phyloP scores from a whole-genome alignment of 441 rosid genomes.

The Pelargonium myrrhifolium region DNA sequence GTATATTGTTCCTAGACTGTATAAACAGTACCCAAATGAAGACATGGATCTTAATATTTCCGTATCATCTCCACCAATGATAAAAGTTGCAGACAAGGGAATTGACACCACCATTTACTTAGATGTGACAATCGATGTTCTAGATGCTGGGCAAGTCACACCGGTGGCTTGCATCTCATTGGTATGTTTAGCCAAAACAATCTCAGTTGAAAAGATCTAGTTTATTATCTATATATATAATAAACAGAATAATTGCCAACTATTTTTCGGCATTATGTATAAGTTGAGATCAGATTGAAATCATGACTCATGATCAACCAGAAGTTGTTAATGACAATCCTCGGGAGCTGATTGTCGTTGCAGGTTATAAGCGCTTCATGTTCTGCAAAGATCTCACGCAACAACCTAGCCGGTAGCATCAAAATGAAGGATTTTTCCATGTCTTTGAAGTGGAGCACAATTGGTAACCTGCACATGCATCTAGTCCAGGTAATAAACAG shows the following conservation, averaged over 20 bases:
- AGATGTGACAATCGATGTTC: slow-evolving; percentile 46
- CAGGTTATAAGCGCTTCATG: slow-evolving; percentile 54
- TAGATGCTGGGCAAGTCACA: slow-evolving; percentile 41
- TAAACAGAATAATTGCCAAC: neutral
- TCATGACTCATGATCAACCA: no score
- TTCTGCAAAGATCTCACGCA: slow-evolving; percentile 38
- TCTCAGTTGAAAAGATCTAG: neutral
- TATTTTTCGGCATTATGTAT: neutral
- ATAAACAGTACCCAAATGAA: slow-evolving; percentile 47
- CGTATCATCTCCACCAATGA: slow-evolving; percentile 53
- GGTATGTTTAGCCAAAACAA: slow-evolving; percentile 29
- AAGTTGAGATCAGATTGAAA: neutral
- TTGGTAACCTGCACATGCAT: slow-evolving; percentile 44
- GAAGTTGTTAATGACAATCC: neutral
- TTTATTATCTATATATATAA: no score
- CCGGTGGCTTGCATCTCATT: slow-evolving; percentile 59
- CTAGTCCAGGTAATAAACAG: slow-evolving; percentile 37
- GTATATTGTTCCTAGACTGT: slow-evolving; percentile 52
- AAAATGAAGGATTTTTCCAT: slow-evolving; percentile 38
- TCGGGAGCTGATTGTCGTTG: slow-evolving; percentile 12
- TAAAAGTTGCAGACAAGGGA: slow-evolving; percentile 30
- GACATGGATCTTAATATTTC: slow-evolving; percentile 48
- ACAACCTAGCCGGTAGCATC: slow-evolving; percentile 46
- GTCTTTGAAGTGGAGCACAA: slow-evolving; percentile 49
- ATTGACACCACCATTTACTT: slow-evolving; percentile 40